phyloP scores from a whole-genome alignment of 176 grass and related monocot genomes.

The Phyllostachys edulis region DNA sequence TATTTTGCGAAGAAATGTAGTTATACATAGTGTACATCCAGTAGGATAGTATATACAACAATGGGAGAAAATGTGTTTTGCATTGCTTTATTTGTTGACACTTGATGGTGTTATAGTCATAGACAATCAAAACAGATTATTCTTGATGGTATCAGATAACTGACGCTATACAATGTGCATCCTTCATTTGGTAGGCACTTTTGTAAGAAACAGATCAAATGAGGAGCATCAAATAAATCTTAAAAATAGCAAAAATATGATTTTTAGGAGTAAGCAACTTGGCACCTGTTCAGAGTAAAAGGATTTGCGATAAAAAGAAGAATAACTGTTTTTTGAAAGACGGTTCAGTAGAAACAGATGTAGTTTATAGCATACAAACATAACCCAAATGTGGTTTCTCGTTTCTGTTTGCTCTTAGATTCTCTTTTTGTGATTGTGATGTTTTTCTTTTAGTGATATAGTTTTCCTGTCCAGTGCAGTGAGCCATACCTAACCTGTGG shows the following conservation, averaged over 20 bases:
- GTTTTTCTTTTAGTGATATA: constrained; percentile 16
- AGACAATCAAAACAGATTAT: neutral
- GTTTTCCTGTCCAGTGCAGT: neutral
- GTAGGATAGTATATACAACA: too few relatives aligned
- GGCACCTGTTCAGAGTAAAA: neutral
- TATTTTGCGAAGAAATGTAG: too few relatives aligned
- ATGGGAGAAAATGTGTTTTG: too few relatives aligned
- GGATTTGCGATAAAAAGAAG: neutral
- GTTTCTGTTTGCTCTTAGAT: neutral
- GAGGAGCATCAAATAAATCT: neutral
- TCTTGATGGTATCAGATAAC: neutral
- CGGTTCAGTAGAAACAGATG: neutral
- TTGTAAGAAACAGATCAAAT: neutral
- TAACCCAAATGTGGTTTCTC: neutral
- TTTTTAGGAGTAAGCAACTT: neutral
- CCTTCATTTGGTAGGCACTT: neutral
- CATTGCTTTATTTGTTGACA: neutral
- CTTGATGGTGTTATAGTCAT: neutral
- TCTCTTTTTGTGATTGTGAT: neutral
- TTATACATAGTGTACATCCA: too few relatives aligned
- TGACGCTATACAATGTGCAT: neutral
- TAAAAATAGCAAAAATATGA: neutral
- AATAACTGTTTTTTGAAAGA: neutral
- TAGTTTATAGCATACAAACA: constrained; percentile 16
- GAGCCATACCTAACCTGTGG: neutral